phyloP scores from a whole-genome alignment of 805 yeast species.

The Starmerella vitae region DNA sequence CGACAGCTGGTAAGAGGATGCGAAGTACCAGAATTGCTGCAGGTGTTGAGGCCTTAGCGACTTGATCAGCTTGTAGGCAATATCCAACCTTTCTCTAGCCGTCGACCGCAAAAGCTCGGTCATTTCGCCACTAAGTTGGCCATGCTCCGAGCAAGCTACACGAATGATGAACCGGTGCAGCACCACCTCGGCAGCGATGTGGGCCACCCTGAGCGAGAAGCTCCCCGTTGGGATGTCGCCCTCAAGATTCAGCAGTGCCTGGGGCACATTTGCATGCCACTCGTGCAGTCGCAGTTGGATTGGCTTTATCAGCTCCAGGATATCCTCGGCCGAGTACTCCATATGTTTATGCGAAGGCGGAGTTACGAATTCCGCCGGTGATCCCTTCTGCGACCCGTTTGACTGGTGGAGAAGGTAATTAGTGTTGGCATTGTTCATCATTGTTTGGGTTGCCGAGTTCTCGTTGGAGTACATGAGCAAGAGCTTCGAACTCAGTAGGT shows the following conservation, averaged over 20 bases:
- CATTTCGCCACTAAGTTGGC: slow-evolving; percentile 39
- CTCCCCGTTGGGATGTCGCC: slow-evolving; percentile 37
- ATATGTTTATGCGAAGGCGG: neutral
- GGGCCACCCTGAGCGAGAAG: slow-evolving; percentile 65
- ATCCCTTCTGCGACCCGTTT: neutral
- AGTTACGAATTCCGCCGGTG: neutral
- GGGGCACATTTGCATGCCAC: slow-evolving; percentile 29
- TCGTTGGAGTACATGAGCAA: slow-evolving; percentile 17
- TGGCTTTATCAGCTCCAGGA: slow-evolving; percentile 58
- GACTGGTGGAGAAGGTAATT: neutral
- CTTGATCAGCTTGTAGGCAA: slow-evolving; percentile 67
- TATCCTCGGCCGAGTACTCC: slow-evolving; percentile 33
- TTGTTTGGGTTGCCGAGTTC: slow-evolving; percentile 13
- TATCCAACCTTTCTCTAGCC: slow-evolving; percentile 65
- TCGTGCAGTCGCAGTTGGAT: slow-evolving; percentile 27
- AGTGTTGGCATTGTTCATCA: slow-evolving; percentile 14
- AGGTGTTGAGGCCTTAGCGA: slow-evolving; percentile 69
- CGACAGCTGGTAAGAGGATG: slow-evolving; percentile 64
- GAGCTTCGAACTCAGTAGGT: slow-evolving; percentile 13
- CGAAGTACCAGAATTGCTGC: slow-evolving; percentile 81
- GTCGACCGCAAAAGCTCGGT: slow-evolving; percentile 66
- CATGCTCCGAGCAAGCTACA: slow-evolving; percentile 12
- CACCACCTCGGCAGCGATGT: slow-evolving; percentile 80
- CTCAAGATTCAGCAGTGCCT: slow-evolving; percentile 15
- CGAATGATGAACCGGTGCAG: slow-evolving; percentile 47